These are phyloP conservation scores for Neodidymelliopsis sp. DNA, from an alignment of 2,329 filamentous ascomycete genomes.

Conservation along the genomic window DNA sequence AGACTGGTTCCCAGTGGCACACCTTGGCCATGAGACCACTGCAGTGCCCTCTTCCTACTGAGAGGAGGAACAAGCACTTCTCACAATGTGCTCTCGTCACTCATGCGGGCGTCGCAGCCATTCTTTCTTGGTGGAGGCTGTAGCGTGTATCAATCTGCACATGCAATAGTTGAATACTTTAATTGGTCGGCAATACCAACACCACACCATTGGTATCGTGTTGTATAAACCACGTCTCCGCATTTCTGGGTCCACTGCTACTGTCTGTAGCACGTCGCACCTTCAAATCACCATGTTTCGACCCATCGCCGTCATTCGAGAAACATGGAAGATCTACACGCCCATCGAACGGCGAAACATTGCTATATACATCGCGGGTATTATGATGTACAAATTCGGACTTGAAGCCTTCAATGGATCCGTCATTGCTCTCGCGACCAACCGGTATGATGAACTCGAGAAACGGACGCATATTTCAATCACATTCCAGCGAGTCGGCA, in stretches of 20 bases:
- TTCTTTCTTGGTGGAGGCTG: conserved; percentile 23
- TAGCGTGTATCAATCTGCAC: conserved; percentile 28
- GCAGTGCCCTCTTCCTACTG: conserved; percentile 25
- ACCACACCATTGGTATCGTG: conserved; percentile 24
- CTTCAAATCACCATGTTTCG: conserved; percentile 26
- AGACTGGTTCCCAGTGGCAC: conserved; percentile 28
- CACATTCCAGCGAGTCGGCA: conserved; percentile 57
- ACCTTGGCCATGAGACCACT: conserved; percentile 30
- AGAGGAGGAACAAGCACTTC: conserved; percentile 24
- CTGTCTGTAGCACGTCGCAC: conserved; percentile 25
- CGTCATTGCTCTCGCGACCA: conserved; percentile 58
- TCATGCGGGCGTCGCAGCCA: conserved; percentile 28
- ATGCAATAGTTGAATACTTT: conserved; percentile 24
- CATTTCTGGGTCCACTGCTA: conserved; percentile 25
- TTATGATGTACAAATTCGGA: conserved; percentile 63
- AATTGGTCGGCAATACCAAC: conserved; percentile 26
- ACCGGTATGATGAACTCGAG: conserved; percentile 59
- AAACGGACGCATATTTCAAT: conserved; percentile 40
- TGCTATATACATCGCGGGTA: conserved; percentile 55
- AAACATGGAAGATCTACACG: conserved; percentile 47
- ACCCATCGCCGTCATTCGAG: conserved; percentile 33
- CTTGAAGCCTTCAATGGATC: conserved; percentile 61
- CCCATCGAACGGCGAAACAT: conserved; percentile 52
- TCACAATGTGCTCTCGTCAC: conserved; percentile 33
- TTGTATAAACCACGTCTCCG: conserved; percentile 34